Conservation (phyloP, 2,329 filamentous ascomycete species). For the Pyrenophora teres region DNA sequence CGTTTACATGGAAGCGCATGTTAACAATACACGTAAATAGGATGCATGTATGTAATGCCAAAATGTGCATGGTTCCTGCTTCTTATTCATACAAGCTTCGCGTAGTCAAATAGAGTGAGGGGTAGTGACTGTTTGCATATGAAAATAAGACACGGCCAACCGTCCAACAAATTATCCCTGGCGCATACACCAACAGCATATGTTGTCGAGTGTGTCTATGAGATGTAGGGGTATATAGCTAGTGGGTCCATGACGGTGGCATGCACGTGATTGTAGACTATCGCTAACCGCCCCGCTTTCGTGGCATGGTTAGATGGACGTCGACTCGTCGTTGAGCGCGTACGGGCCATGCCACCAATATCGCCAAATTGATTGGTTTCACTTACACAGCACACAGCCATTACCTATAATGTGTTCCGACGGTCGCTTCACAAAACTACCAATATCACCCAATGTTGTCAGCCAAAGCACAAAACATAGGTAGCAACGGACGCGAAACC, state of each 20-base stretch:
- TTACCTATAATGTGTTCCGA: conserved; percentile 27
- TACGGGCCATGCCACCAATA: conserved; percentile 4
- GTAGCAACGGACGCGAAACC: conserved; percentile 17
- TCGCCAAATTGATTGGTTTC: conserved; percentile 6
- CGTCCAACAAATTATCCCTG: too few species aligned
- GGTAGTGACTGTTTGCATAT: too few species aligned
- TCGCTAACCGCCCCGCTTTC: conserved; percentile 34
- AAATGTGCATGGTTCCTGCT: conserved; percentile 2
- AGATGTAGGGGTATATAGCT: too few species aligned
- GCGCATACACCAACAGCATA: too few species aligned
- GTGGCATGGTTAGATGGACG: conserved; percentile 6
- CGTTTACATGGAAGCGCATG: background rate
- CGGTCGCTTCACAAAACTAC: conserved; percentile 10
- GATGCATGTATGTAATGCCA: background rate
- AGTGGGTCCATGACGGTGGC: background rate
- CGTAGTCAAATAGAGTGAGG: too few species aligned
- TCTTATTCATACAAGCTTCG: too few species aligned
- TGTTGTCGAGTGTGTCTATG: too few species aligned
- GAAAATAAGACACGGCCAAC: too few species aligned
- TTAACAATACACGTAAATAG: too few species aligned
- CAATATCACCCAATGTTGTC: conserved; percentile 28
- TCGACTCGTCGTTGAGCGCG: background rate
- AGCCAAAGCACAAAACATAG: conserved; percentile 26
- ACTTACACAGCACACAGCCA: conserved; percentile 18
- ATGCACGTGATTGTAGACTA: conserved; percentile 24